These are phyloP conservation scores for Neostapfia colusana DNA, from an alignment of 176 grass and related monocot species.

Conservation along the genomic window DNA sequence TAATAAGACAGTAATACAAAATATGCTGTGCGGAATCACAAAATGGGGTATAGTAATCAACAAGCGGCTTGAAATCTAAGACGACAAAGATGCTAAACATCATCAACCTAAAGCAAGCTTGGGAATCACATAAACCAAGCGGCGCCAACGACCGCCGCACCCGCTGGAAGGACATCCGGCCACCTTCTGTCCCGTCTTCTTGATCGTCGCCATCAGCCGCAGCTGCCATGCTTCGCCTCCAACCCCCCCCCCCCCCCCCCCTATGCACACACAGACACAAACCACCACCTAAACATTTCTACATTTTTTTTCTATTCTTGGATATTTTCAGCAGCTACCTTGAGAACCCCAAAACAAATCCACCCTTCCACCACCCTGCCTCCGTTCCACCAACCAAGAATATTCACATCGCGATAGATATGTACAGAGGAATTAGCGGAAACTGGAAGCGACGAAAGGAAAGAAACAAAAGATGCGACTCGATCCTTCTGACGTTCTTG, in stretches of 20 bases:
- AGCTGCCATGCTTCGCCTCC: slow-evolving; percentile 20
- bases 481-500: background rate
- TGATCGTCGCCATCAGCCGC: background rate
- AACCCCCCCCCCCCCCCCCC: slow-evolving; percentile 14
- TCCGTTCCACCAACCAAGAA: slow-evolving; percentile 36
- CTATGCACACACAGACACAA: slow-evolving; percentile 26
- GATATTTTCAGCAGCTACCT: slow-evolving; percentile 33
- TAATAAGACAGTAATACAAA: slow-evolving; percentile 29
- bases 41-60: slow-evolving; percentile 44
- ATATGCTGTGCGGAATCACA: slow-evolving; percentile 49
- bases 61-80: slow-evolving; percentile 22
- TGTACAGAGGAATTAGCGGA: slow-evolving; percentile 45
- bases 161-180: slow-evolving; percentile 2
- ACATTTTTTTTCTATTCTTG: slow-evolving; percentile 10
- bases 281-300: slow-evolving; percentile 4
- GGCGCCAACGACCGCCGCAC: background rate
- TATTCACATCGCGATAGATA: slow-evolving; percentile 52
- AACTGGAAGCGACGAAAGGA: slow-evolving; percentile 33
- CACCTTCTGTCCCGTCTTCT: background rate
- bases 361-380: slow-evolving; percentile 40
- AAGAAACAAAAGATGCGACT: background rate
- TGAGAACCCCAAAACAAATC: slow-evolving; percentile 80
- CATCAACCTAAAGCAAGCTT: slow-evolving; percentile 22
- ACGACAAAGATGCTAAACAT: background rate
- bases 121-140: slow-evolving; percentile 28